Evolutionary conservation across 1,284 basidiomycete species (phyloP), one percentile per base, ranked within the genome.

Genomic region (Quambalaria eucalypti): DNA sequence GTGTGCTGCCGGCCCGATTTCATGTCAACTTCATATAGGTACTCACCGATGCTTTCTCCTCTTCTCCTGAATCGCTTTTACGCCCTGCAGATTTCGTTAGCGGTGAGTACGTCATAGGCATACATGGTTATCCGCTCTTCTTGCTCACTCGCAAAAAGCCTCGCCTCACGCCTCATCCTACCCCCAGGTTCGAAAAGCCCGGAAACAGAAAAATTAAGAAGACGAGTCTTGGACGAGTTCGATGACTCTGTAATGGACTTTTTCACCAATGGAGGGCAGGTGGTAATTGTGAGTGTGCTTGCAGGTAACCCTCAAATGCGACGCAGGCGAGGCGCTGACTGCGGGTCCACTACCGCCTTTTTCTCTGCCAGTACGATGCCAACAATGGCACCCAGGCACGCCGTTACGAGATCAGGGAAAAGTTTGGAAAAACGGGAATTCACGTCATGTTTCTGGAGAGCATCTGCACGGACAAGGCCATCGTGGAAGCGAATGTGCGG

Each of bases 401-500:
- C 33, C 80, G 95, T 50, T 83, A 85, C 60, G 80, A 79, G 16
- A 78, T 95, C 33, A 84, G 86, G 2, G 85, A 91, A 76, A 89
- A 85, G 77, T 97, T 95, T 70, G 66, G 65, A 16, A 61, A 66
- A 40, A 47, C 25, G 85, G 84, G 48, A 87, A 87, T 14, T 84
- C 92, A 97, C 80, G 88, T 97, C 62, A 84, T 97, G 73, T 84
- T 95, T 77, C 82, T 97, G 21, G 78, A 79, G 54, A 76, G 75
- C 65, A 76, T 78, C 52, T 77, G 76, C 55, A 74, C 91, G 67
- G 85, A 89, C 60, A 88, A 91, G 55, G 66, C 68, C 23, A 87
- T 98, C 55, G 90, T 98, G 56, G 86, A 93, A 61, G 84, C 84
- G 7, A 98, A 98, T 72, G 96, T 98, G 51, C 83, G 92, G 48